These are phyloP conservation scores for Trichoderma harzianum DNA, from an alignment of 2,329 filamentous ascomycete species.

Conservation along the genomic window DNA sequence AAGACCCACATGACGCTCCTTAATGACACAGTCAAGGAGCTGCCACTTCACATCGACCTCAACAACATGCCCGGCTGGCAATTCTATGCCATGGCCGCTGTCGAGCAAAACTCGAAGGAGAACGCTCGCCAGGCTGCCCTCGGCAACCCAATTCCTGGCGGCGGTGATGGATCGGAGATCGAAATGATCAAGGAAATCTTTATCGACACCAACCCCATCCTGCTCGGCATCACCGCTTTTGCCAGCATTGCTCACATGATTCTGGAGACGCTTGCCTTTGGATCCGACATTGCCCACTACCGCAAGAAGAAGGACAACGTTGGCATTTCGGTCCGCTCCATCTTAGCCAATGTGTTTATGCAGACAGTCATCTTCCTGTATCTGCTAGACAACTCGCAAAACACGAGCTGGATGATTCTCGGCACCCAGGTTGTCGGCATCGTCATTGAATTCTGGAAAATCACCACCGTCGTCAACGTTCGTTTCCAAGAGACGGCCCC, in stretches of 20 bases:
- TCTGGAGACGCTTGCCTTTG: conserved; percentile 94
- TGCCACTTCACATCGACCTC: conserved; percentile 80
- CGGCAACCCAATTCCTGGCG: conserved; percentile 67
- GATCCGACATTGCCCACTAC: conserved; percentile 96
- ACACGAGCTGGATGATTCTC: conserved; percentile 98
- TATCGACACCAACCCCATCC: conserved; percentile 88
- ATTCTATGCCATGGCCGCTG: conserved; percentile 76
- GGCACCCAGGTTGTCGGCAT: conserved; percentile 85
- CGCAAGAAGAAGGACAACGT: conserved; percentile 99
- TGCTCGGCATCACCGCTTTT: conserved; percentile 77
- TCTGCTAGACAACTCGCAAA: conserved; percentile 93
- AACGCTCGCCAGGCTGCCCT: conserved; percentile 73
- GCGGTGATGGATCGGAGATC: conserved; percentile 87
- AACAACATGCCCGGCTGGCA: conserved; percentile 85
- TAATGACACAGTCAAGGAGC: conserved; percentile 79
- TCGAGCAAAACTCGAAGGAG: conserved; percentile 86
- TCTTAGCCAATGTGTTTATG: conserved; percentile 97
- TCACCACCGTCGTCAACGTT: conserved; percentile 92
- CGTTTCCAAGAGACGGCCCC: conserved; percentile 67
- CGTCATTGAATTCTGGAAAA: conserved; percentile 76
- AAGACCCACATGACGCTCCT: conserved; percentile 85
- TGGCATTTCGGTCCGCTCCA: conserved; percentile 92
- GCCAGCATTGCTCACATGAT: conserved; percentile 90
- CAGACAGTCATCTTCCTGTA: conserved; percentile 94
- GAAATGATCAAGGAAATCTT: conserved; percentile 97